Base-by-base conservation (phyloP, 75 land plant species). In the Ceratopteris richardii region DNA sequence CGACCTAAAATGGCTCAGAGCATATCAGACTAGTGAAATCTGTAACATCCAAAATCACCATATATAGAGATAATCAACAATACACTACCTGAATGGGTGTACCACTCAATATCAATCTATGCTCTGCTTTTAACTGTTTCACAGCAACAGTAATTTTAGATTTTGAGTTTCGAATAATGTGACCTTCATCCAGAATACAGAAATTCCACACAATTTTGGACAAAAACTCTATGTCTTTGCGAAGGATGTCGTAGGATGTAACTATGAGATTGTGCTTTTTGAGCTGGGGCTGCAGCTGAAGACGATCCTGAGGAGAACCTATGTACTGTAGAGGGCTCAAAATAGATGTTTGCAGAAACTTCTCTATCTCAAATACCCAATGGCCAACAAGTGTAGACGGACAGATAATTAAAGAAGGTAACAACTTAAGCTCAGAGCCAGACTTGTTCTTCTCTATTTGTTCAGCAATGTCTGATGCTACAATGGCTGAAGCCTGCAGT, bases 331-430 rank as follows among this genome's bases (percentile, higher is more conserved):
- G 75, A 41, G 96, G 81, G 37, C 62, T 72, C 56, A 95, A 22
- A 43, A 95, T 14, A 56, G 87, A 85, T 21, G 57, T 55, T 58
- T 85, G 77, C 44, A 95, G 79, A 51, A 79, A 90, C 62, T 95
- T 95, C 64, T 95, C 99, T 64, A 95, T 95, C 60, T 95, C 99
- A 71, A 70, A 95, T 5, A 80, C 96, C 99, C 99, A 95, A 70
- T 95, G 99, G 28, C 83, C 99, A 24, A 95, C 96, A 63, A 95
- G 81, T 26, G 99, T 95, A 26, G 99, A 79, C 30, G 99, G 99
- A 54, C 99, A 95, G 36, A 95, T 60, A 27, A 95, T 82, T 62
- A 95, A 66, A 11, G 99, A 95, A 33, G 63, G 77, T n/a, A 63
- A 50, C 1, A 64, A 66, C 23, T 60, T 64, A 24, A 69, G 70